A percentile compares a stretch with the other conserved stretches of the same genome.
Conservation (phyloP, 2,329 filamentous ascomycete species). For the Stagonosporopsis cucurbitacearum region DNA sequence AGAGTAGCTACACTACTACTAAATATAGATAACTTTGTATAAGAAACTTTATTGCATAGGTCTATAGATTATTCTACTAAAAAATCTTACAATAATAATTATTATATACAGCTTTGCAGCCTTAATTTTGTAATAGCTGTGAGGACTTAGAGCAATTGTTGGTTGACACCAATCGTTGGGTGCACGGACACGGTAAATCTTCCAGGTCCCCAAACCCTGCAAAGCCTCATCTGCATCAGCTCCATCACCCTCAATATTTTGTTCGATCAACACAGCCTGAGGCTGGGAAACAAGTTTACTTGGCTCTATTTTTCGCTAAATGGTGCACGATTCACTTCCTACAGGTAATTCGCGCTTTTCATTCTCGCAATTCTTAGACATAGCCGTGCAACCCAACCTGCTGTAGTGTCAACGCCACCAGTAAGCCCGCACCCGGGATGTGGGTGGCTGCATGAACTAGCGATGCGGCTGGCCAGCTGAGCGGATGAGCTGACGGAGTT, state of each 20-base stretch:
- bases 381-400: neutral
- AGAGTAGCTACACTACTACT: too few species aligned
- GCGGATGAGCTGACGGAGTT: neutral
- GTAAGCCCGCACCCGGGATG: neutral
- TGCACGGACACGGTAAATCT: neutral
- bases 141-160: too few species aligned
- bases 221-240: neutral
- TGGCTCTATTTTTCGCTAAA: neutral
- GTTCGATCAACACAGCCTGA: neutral
- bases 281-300: neutral
- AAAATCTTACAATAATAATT: too few species aligned
- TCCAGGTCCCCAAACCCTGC: neutral
- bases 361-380: too few species aligned
- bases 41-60: too few species aligned
- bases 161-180: too few species aligned
- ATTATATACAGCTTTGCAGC: too few species aligned
- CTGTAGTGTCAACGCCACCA: neutral
- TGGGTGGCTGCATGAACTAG: neutral
- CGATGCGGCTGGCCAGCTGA: neutral
- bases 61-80: too few species aligned
- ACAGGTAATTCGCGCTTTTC: too few species aligned
- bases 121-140: too few species aligned
- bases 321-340: too few species aligned
- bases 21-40: too few species aligned
- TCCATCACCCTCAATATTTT: neutral